Base-by-base conservation (phyloP, 2,329 filamentous ascomycete genomes). In the Fusarium devonianum region DNA sequence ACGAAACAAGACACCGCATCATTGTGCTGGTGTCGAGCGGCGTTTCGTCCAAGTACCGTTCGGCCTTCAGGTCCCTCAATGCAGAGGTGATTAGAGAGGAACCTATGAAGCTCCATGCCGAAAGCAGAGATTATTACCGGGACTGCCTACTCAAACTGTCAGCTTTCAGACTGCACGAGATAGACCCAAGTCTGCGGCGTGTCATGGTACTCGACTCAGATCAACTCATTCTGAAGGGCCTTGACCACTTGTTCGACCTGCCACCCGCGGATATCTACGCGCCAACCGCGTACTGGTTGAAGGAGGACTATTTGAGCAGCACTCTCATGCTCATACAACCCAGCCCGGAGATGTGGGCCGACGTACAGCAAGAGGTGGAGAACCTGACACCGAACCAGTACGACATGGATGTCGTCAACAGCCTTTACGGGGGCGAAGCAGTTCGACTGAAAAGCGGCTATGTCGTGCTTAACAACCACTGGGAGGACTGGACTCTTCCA, bases 371-470 rank as follows among this genome's bases (percentile, higher is more conserved):
- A 10, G 35, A 42, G 28, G 34, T 60, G 7, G 14, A 28, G 7
- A 28, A 36, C 16, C 50, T 58, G 8, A 25, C 41, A 4, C 33
- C 58, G 2, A 30, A 47, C 25, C 26, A 55, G 12, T 49, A 55
- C 18, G 58, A 62, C 28, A 60, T 60, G 53, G 58, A 62, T 17
- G 33, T 62, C 18, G 22, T 62, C 14, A 62, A 62, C 21, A 26
- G 39, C 11, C 26, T 60, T 7, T 62, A 53, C 17, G 34, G 29
- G 7, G 25, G 29, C 6, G 14, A 22, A 12, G 40, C 40, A 1
- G 4, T 7, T 4, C 39, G 39, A 26, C 30, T 62, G 5, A 17
- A 35, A 2, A 49, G 45, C 13, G 54, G 36, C 9, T 62, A 48
- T 18, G 33, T 44, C n/a, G 39, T 49, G 5, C 22, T 62, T 18